phyloP scores from a whole-genome alignment of 2,329 filamentous ascomycete genomes.

The Penicillium sp. region DNA sequence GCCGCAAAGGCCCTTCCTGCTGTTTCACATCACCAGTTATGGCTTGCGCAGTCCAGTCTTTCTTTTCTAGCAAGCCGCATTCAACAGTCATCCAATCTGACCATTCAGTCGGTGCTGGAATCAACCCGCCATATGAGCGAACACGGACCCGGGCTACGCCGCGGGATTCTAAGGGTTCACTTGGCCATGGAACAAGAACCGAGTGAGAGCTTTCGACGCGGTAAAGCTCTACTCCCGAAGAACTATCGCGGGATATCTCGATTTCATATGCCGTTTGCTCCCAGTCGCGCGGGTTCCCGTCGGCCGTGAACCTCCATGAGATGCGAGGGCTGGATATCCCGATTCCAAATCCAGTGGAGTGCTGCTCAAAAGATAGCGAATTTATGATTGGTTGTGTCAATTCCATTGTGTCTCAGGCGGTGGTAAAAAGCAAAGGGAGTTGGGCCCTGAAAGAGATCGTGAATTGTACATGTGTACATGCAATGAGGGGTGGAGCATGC shows the following conservation, averaged over 20 bases:
- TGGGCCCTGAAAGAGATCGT: no score
- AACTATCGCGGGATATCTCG: conserved; percentile 13
- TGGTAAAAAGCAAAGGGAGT: not conserved
- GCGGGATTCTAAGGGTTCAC: conserved; percentile 20
- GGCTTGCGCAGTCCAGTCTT: conserved; percentile 34
- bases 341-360: conserved; percentile 28
- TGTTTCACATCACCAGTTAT: conserved; percentile 17
- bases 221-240: conserved; percentile 8
- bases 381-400: conserved; percentile 7
- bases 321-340: conserved; percentile 24
- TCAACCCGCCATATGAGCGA: conserved; percentile 12
- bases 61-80: conserved; percentile 32
- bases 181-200: conserved; percentile 31
- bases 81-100: conserved; percentile 31
- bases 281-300: conserved; percentile 20
- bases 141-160: conserved; percentile 19
- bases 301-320: conserved; percentile 28
- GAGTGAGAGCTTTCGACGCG: conserved; percentile 20
- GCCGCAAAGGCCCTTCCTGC: conserved; percentile 28
- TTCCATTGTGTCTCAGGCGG: not conserved
- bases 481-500: not conserved
- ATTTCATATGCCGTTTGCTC: conserved; percentile 31
- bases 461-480: not conserved
- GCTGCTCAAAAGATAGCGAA: conserved; percentile 16
- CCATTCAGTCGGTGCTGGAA: conserved; percentile 13